Evolutionary conservation across 306 rosid genomes (phyloP).

Genomic region (Fragaria nilgerrensis): DNA sequence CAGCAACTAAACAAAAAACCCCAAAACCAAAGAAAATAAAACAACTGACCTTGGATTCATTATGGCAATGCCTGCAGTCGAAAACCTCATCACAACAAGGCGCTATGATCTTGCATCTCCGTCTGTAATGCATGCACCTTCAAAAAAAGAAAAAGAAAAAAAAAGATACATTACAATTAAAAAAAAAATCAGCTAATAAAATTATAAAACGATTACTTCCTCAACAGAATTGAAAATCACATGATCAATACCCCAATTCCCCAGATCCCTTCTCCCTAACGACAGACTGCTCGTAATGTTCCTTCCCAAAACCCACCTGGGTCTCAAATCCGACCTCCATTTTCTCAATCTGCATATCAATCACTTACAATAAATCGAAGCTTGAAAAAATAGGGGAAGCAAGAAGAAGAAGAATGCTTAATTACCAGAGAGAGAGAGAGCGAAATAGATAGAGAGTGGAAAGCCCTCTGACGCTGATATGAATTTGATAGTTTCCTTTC

Average conservation of each 20-base stretch:
- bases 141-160: not conserved
- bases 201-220: not conserved
- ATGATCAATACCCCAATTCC: conserved; percentile 29
- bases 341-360: not conserved
- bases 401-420: not conserved
- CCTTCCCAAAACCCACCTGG: not conserved
- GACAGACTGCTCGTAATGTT: not conserved
- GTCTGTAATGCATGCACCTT: conserved; percentile 46
- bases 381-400: not conserved
- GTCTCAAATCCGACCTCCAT: conserved; percentile 32
- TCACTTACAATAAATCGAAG: not conserved
- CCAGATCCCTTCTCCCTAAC: conserved; percentile 23
- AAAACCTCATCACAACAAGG: conserved; percentile 52
- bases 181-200: not conserved
- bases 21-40: not conserved
- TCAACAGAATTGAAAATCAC: not conserved
- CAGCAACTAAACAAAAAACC: not conserved
- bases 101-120: conserved; percentile 52
- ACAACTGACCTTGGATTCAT: conserved; percentile 34
- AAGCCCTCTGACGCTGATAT: not conserved
- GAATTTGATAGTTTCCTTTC: not conserved
- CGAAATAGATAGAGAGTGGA: too few species aligned
- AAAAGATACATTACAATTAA: not conserved
- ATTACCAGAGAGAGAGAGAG: not conserved
- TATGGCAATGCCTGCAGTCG: conserved; percentile 55